phyloP scores from a whole-genome alignment of 352 stramenopile species.

The Phytopythium kandeliae region DNA sequence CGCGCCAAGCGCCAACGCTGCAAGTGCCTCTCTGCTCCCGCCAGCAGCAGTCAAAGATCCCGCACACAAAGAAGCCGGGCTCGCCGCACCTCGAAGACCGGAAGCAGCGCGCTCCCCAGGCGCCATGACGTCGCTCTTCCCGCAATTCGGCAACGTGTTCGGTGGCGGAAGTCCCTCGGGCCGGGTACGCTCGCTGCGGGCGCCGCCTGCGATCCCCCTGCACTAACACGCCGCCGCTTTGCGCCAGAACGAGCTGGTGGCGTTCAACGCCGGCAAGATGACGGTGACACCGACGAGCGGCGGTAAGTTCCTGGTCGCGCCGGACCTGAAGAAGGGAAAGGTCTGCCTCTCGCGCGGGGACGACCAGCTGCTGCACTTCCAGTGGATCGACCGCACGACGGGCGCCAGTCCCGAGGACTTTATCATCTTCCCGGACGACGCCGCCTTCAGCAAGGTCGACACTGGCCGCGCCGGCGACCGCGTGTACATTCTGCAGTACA shows the following conservation, averaged over 20 bases:
- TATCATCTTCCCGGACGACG: conserved; percentile 91
- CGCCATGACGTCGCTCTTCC: conserved; percentile 59
- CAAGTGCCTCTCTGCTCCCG: no score
- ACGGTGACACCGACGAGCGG: conserved; percentile 57
- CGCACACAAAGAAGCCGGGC: conserved; percentile 2
- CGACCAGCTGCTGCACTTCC: conserved; percentile 90
- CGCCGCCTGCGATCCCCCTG: background rate
- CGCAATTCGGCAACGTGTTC: conserved; percentile 80
- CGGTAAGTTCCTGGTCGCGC: conserved; percentile 85
- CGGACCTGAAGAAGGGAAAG: conserved; percentile 89
- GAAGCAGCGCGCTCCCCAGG: background rate
- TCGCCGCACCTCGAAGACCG: no score
- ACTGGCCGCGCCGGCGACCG: conserved; percentile 82
- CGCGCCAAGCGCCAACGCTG: no score
- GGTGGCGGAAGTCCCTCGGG: conserved; percentile 45
- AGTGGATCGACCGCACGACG: conserved; percentile 90
- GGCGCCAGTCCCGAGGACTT: conserved; percentile 85
- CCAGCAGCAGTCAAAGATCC: no score
- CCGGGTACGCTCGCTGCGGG: conserved; percentile 21
- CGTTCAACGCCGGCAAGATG: conserved; percentile 92
- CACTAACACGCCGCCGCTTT: background rate
- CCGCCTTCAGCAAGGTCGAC: conserved; percentile 83
- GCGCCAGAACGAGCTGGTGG: conserved; percentile 78
- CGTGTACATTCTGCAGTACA: conserved; percentile 92
- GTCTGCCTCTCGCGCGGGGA: conserved; percentile 81